Evolutionary conservation across 2,329 filamentous ascomycete species (phyloP).

Genomic region (Aureobasidium sp.): DNA sequence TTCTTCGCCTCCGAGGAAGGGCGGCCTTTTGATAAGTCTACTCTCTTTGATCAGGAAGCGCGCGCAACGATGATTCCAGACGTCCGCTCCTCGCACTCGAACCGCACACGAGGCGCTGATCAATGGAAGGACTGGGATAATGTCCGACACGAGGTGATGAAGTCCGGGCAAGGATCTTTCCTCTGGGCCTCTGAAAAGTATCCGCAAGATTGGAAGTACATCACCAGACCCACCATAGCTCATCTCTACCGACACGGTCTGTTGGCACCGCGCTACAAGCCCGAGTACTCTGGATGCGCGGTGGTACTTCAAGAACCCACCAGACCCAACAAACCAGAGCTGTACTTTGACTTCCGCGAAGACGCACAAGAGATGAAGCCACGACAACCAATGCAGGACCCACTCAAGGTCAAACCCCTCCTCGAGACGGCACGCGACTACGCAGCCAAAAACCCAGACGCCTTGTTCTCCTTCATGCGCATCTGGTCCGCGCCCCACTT

Average conservation of each 20-base stretch:
- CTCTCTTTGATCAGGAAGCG: conserved; percentile 35
- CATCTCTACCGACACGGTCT: conserved; percentile 43
- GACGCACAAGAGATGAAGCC: conserved; percentile 21
- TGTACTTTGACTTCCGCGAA: conserved; percentile 40
- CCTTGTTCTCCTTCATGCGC: conserved; percentile 39
- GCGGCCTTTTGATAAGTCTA: conserved; percentile 28
- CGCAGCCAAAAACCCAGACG: conserved; percentile 20
- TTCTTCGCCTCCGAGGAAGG: conserved; percentile 35
- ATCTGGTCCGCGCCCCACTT: conserved; percentile 46
- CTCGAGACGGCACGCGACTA: conserved; percentile 29
- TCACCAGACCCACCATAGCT: conserved; percentile 36
- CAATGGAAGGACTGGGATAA: conserved; percentile 33
- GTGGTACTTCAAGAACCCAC: conserved; percentile 33
- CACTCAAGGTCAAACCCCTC: conserved; percentile 29
- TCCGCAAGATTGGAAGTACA: conserved; percentile 18
- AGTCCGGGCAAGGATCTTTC: not conserved
- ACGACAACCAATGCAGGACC: conserved; percentile 28
- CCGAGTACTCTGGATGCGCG: conserved; percentile 31
- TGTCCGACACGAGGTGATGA: conserved; percentile 19
- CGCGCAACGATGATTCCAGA: conserved; percentile 35
- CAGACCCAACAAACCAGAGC: conserved; percentile 30
- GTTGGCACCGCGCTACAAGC: conserved; percentile 30
- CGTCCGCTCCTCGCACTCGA: conserved; percentile 33
- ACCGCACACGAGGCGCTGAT: conserved; percentile 27
- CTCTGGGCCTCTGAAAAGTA: conserved; percentile 21